A percentile compares a stretch with the other conserved stretches of the same genome.
phyloP scores from a whole-genome alignment of 2,329 filamentous ascomycete genomes.

The Pseudodiploospora longispora region DNA sequence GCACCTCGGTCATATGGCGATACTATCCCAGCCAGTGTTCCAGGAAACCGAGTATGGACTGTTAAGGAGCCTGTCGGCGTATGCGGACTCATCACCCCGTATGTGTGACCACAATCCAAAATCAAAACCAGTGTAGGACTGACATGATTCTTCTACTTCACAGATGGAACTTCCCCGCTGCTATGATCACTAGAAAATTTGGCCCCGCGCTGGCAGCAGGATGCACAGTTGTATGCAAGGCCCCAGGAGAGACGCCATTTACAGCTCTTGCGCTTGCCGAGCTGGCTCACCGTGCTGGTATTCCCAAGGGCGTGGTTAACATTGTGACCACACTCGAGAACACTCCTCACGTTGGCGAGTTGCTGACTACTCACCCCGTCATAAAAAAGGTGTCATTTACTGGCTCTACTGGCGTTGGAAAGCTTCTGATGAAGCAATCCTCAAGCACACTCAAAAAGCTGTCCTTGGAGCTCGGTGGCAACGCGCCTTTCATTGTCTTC shows the following conservation, averaged over 20 bases:
- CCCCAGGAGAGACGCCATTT: constrained; percentile 86
- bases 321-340: constrained; percentile 68
- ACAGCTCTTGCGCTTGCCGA: constrained; percentile 83
- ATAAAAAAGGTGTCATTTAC: constrained; percentile 94
- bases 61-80: constrained; percentile 26
- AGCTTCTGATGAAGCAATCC: constrained; percentile 82
- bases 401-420: constrained; percentile 62
- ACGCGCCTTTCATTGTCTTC: constrained; percentile 94
- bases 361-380: constrained; percentile 61
- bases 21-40: constrained; percentile 60
- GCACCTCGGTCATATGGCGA: constrained; percentile 67
- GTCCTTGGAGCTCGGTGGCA: constrained; percentile 88
- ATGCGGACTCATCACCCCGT: constrained; percentile 46
- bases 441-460: constrained; percentile 73
- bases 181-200: constrained; percentile 66
- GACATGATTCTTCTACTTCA: not conserved
- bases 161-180: constrained; percentile 76
- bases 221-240: constrained; percentile 88
- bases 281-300: constrained; percentile 75
- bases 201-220: constrained; percentile 81
- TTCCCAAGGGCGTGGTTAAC: constrained; percentile 87
- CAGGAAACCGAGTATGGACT: constrained; percentile 32
- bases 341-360: constrained; percentile 53
- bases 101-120: constrained; percentile 70
- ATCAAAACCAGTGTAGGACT: not conserved